Base-by-base conservation (phyloP, 176 grass and related monocot species). In the Saccharum officinarum region DNA sequence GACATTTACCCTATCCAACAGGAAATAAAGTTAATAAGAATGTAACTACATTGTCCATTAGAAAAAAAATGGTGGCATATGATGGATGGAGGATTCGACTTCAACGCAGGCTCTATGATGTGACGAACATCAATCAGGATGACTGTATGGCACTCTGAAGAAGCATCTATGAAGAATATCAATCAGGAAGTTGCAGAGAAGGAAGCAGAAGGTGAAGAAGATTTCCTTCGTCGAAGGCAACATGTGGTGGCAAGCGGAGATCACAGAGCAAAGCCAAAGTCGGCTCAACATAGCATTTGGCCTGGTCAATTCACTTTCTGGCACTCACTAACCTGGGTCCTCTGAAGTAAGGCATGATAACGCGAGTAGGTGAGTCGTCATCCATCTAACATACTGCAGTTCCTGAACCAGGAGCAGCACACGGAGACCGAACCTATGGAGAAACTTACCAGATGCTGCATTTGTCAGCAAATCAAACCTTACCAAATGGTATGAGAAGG, bases 401-500 rank as follows among this genome's bases (percentile, higher is more conserved):
- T 67, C 69, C 69, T 10, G 89, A 84, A 64, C 20, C 62, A 64
- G 49, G 67, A 80, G 67, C 76, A 79, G 69, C 34, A 68, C 33
- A 26, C 12, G 63, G 33, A 68, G 59, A 52, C 23, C 16, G 8
- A 0, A 4, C 62, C 76, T 80, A 83, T 5, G 20, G 49, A 64
- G 76, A 80, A 91, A 87, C 37, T n/a, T 83, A 63, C 62, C 63
- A 84, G 47, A 84, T 64, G 76, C 81, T 81, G 81, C 81, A 91
- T 64, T 91, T 87, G 83, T 80, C 23, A 80, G 73, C 69, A 83
- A 84, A 75, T 84, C 64, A 77, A 86, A 86, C 54, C 81, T 91
- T 81, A 91, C 33, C 52, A 87, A 80, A 50, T 81, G n/a, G 73
- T 64, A 71, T 13, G 14, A 91, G 42, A 84, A 84, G 50, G 61